A percentile compares a stretch with the other conserved stretches of the same genome.
phyloP scores from a whole-genome alignment of 139 green algal species.

The Coccomyxa sp. region DNA sequence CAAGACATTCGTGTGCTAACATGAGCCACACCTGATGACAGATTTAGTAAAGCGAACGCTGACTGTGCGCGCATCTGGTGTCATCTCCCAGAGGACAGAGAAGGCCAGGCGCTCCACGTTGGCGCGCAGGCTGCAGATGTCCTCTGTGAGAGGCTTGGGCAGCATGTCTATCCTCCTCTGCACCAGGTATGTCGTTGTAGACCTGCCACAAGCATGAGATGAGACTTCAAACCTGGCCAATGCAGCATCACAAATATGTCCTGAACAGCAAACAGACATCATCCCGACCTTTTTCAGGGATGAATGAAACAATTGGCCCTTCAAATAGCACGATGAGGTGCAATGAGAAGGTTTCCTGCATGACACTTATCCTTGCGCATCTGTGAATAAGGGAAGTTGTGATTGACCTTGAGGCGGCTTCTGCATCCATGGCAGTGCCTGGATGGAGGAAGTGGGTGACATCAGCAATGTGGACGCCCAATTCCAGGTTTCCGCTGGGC shows the following conservation, averaged over 20 bases:
- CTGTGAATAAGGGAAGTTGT: not conserved
- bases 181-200: slow-evolving; percentile 81
- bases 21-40: slow-evolving; percentile 55
- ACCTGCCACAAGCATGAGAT: slow-evolving; percentile 6
- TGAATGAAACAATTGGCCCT: too few species aligned
- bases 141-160: slow-evolving; percentile 86
- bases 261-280: too few species aligned
- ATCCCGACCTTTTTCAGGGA: too few species aligned
- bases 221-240: not conserved
- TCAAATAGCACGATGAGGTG: too few species aligned
- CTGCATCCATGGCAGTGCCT: slow-evolving; percentile 71
- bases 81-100: slow-evolving; percentile 89
- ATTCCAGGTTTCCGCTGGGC: slow-evolving; percentile 34
- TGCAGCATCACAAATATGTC: not conserved
- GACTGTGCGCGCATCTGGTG: slow-evolving; percentile 49
- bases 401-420: slow-evolving; percentile 59
- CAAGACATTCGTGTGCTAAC: too few species aligned
- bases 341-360: too few species aligned
- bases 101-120: slow-evolving; percentile 88
- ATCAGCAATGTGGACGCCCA: slow-evolving; percentile 92
- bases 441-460: slow-evolving; percentile 84
- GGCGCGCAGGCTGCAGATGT: slow-evolving; percentile 83
- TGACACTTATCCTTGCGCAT: too few species aligned
- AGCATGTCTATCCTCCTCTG: slow-evolving; percentile 91
- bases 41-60: slow-evolving; percentile 72